Evolutionary conservation across 31 red algal species (phyloP).

Genomic region (Endocladia muricata): DNA sequence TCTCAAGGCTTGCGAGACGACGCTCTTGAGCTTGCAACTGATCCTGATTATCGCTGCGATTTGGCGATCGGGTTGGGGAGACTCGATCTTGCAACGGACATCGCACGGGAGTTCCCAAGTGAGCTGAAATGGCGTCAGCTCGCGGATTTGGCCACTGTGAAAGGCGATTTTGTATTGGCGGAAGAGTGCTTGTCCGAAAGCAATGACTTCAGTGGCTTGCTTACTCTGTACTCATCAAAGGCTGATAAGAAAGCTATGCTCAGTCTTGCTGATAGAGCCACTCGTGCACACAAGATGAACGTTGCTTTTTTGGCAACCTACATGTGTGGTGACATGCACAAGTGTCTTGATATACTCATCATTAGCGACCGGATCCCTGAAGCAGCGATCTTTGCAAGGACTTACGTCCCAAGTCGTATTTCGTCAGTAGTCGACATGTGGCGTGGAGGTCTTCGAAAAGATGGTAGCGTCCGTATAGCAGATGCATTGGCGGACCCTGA

Average conservation of each 20-base stretch:
- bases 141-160: slow-evolving; percentile 74
- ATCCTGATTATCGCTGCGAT: slow-evolving; percentile 97
- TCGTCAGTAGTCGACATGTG: slow-evolving; percentile 73
- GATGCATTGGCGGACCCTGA: slow-evolving; percentile 84
- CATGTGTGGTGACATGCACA: slow-evolving; percentile 74
- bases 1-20: slow-evolving; percentile 76
- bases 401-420: slow-evolving; percentile 77
- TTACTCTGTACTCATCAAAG: slow-evolving; percentile 70
- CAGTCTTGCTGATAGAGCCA: slow-evolving; percentile 51
- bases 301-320: slow-evolving; percentile 83
- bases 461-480: slow-evolving; percentile 80
- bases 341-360: slow-evolving; percentile 82
- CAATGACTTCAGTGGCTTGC: slow-evolving; percentile 82
- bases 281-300: slow-evolving; percentile 77
- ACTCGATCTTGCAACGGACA: slow-evolving; percentile 79
- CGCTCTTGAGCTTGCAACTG: slow-evolving; percentile 92
- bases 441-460: slow-evolving; percentile 71
- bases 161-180: slow-evolving; percentile 86
- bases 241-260: slow-evolving; percentile 65
- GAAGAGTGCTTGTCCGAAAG: slow-evolving; percentile 86
- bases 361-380: slow-evolving; percentile 77
- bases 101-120: slow-evolving; percentile 78
- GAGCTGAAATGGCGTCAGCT: slow-evolving; percentile 94
- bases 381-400: slow-evolving; percentile 94
- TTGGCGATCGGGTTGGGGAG: slow-evolving; percentile 80